phyloP scores from a whole-genome alignment of 768 basidiomycete species.

The Tricholoma bakamatsutake region DNA sequence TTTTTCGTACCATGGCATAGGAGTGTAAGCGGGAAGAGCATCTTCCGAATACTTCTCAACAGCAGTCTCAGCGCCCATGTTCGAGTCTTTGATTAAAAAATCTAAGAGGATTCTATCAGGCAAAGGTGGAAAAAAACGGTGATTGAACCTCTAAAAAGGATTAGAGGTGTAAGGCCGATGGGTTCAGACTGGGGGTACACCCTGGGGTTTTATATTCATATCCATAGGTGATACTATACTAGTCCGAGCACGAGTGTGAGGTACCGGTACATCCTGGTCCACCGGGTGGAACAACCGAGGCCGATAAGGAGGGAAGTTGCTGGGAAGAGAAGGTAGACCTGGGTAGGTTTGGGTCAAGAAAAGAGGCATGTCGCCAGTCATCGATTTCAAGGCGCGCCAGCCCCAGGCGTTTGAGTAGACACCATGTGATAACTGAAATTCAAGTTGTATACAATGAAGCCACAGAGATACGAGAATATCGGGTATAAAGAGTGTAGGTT shows the following conservation, averaged over 20 bases:
- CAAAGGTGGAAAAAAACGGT: neutral
- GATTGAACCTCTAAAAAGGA: neutral
- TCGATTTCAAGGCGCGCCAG: neutral
- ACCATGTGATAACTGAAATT: too few species aligned
- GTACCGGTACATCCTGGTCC: too few species aligned
- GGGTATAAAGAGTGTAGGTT: too few species aligned
- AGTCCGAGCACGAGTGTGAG: neutral
- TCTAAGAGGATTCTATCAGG: neutral
- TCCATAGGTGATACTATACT: neutral
- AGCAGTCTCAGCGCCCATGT: conserved; percentile 9
- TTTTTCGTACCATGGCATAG: conserved; percentile 39
- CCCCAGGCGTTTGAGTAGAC: too few species aligned
- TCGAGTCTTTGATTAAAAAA: neutral
- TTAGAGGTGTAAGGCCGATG: neutral
- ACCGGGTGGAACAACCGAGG: too few species aligned
- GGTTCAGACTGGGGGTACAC: too few species aligned
- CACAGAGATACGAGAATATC: too few species aligned
- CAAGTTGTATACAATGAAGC: too few species aligned
- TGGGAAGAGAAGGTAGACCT: neutral
- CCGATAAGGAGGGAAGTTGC: neutral
- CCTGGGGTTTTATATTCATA: neutral
- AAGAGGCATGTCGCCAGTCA: too few species aligned
- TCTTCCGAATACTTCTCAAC: conserved; percentile 30
- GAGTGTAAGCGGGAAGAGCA: conserved; percentile 34
- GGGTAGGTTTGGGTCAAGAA: neutral